Evolutionary conservation across 768 basidiomycete species (phyloP), one percentile per base, ranked within the genome.

Genomic region (Phlebiopsis flavidoalba): DNA sequence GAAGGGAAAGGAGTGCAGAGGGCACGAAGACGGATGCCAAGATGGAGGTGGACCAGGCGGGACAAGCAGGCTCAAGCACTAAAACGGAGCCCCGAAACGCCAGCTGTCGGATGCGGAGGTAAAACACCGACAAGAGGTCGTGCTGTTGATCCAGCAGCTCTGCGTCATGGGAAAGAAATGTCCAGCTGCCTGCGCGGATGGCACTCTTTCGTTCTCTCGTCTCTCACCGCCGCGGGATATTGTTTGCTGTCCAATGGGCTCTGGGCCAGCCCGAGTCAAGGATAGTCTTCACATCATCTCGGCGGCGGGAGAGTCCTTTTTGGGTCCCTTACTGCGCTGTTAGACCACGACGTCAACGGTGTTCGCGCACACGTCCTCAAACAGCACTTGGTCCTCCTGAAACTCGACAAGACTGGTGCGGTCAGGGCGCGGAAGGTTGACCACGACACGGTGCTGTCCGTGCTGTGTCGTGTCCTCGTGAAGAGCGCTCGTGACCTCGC

Each of bases 101-200:
- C 76, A 17, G 17, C 19, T 86, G 46, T 74, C 79, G n/a, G 81
- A 81, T 53, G 77, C 76, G 21, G 86, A 86, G 37, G 73, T 84
- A 55, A 73, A 70, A 33, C 79, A 83, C 37, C 84, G 87, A 63
- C 83, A 84, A 36, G 90, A 95, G 66, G 89, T 95, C 26, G 83
- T 98, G 51, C 75, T 89, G 48, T 87, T 99, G 63, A 79, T 99
- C 50, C 94, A 97, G 67, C 94, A 98, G 65, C 83, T 98, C 8
- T 91, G 92, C 68, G 80, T 88, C 59, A 95, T 99, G 91, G 95
- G 92, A 61, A 99, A 98, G 81, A 95, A n/a, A 94, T 69, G 89
- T 98, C 8, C 96, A 98, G 71, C 80, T 97, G 17, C 88, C 90
- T 15, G 83, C 89, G 15, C 89, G 97, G 40, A 80, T 95, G 71